Base-by-base conservation (phyloP, 371 early-diverging fungal species). In the Mortierella sp. region DNA sequence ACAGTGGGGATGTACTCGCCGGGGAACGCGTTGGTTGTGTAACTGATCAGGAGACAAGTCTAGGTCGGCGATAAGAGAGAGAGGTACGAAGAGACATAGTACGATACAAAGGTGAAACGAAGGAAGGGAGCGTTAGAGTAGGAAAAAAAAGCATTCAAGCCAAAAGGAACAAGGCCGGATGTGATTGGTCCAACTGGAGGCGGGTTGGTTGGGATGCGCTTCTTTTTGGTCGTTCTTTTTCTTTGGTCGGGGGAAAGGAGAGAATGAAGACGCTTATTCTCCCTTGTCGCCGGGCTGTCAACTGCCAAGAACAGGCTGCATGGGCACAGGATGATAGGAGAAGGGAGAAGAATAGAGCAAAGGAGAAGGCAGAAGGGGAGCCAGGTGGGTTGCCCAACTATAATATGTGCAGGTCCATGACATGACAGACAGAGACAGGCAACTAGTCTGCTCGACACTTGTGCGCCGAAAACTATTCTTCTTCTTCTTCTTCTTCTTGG, bases 1-100 rank as follows among this genome's bases (percentile, higher is more conserved):
- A 98, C 98, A 77, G 98, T 98, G 78, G 98, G 98, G 81, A 98
- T 97, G 88, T 98, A 98, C 91, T 98, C 98, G 71, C 97, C 98
- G 50, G 98, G 98, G 92, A 98, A 99, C 43, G 98, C 98, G 89
- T 98, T 98, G 79, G 98, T 97, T 54, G 98, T 98, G 90, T 98
- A 99, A 83, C 94, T 94, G 89, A 98, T 98, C 77, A 99, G 91
- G 57, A 98, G 92, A 89, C 98, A 98, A 21, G 99, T 98, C 91
- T 98, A 98, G 3, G 16, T 50, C 37, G n/a, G 1, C 26, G n/a
- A 64, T 96, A 78, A 97, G 96, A 92, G 96, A 96, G 51, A 71
- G 19, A 59, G 59, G 59, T 59, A 31, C 19, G 28, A 57, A 28
- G 61, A 34, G 31, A 34, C 19, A 61, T 61, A 31, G 50, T 16